Conservation (phyloP, 1,284 basidiomycete species). For the Phellopilus nigrolimitatus region DNA sequence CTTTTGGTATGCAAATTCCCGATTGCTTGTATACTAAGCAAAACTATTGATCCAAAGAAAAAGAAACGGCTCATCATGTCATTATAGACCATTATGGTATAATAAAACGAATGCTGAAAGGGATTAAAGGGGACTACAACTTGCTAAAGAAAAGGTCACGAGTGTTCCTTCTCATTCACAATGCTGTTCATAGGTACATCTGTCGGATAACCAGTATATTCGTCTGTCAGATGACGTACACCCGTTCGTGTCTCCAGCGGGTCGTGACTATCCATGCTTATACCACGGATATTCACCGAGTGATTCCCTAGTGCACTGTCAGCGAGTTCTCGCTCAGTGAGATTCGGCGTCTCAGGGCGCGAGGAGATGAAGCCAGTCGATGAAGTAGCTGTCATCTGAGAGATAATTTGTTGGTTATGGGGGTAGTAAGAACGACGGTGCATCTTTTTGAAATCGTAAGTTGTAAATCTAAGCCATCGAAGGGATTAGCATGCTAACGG, state of each 20-base stretch:
- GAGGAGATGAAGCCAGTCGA: slow-evolving; percentile 40
- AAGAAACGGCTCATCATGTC: neutral
- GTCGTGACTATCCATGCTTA: slow-evolving; percentile 16
- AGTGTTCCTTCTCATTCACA: slow-evolving; percentile 22
- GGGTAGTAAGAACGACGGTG: slow-evolving; percentile 79
- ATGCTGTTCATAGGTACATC: slow-evolving; percentile 20
- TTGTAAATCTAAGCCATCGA: slow-evolving; percentile 51
- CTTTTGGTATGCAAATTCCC: no score
- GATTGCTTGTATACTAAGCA: neutral
- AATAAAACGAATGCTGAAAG: slow-evolving; percentile 3
- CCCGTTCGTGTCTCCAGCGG: slow-evolving; percentile 19
- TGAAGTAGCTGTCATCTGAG: slow-evolving; percentile 43
- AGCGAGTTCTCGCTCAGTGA: slow-evolving; percentile 24
- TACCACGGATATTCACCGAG: slow-evolving; percentile 8
- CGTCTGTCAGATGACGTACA: slow-evolving; percentile 26
- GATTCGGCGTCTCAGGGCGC: slow-evolving; percentile 42
- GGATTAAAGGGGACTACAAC: neutral
- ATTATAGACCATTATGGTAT: slow-evolving; percentile 1
- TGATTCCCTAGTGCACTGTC: slow-evolving; percentile 9
- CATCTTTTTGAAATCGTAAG: slow-evolving; percentile 85
- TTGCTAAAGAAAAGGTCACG: slow-evolving; percentile 11
- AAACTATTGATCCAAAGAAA: neutral
- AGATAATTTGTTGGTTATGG: slow-evolving; percentile 62
- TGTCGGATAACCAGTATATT: slow-evolving; percentile 22
- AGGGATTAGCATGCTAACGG: neutral